Evolutionary conservation across 257 asterid species (phyloP).

Genomic region (Paraleonurus japonicus): DNA sequence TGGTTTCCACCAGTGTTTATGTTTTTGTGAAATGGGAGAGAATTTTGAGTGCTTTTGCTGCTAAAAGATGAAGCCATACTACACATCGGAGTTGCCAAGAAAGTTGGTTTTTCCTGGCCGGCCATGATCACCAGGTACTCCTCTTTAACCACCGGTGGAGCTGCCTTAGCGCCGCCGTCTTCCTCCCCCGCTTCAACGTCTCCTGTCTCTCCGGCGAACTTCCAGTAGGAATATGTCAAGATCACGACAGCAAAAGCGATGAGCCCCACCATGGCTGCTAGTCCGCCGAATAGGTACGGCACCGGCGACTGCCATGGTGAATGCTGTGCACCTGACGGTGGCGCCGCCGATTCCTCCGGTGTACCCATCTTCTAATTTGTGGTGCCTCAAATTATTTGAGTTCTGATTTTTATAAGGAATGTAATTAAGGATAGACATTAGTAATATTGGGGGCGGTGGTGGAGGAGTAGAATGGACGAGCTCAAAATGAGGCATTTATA

Average conservation of each 20-base stretch:
- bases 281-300: slow-evolving; percentile 52
- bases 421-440: too few relatives aligned
- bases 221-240: slow-evolving; percentile 56
- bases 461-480: slow-evolving; percentile 2
- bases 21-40: slow-evolving; percentile 1
- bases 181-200: slow-evolving; percentile 25
- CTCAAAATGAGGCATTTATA: slow-evolving; percentile 5
- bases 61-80: slow-evolving; percentile 27
- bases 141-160: slow-evolving; percentile 34
- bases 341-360: slow-evolving; percentile 2
- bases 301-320: slow-evolving; percentile 45
- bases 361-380: slow-evolving; percentile 5
- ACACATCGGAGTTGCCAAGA: slow-evolving; percentile 46
- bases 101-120: slow-evolving; percentile 52
- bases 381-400: neutral
- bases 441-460: neutral
- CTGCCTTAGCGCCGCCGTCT: slow-evolving; percentile 24
- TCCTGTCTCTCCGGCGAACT: slow-evolving; percentile 21
- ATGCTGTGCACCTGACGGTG: neutral
- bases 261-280: slow-evolving; percentile 51
- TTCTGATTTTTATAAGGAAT: neutral
- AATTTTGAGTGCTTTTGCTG: slow-evolving; percentile 12
- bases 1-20: neutral
- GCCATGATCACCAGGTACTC: slow-evolving; percentile 61
- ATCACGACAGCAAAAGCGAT: slow-evolving; percentile 46